Percentiles rank a stretch among this genome's conserved stretches.
Evolutionary conservation across 2,329 filamentous ascomycete species (phyloP).

Genomic region (Colletotrichum destructivum): DNA sequence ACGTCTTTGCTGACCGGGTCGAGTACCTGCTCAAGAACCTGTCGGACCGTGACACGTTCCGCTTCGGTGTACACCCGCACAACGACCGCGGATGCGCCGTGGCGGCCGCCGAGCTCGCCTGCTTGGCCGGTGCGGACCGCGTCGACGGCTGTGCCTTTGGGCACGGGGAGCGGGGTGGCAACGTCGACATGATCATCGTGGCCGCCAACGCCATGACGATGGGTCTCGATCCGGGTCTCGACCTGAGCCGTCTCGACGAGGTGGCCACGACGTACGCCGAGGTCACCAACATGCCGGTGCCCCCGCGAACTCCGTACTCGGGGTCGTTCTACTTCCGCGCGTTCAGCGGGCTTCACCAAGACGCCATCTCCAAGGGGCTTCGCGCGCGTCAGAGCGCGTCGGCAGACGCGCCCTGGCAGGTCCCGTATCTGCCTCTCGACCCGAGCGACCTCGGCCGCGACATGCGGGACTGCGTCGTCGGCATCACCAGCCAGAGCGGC

Average conservation of each 20-base stretch:
- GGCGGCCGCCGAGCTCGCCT: slow-evolving; percentile 90
- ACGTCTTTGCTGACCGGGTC: slow-evolving; percentile 95
- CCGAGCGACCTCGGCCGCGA: slow-evolving; percentile 93
- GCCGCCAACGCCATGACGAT: slow-evolving; percentile 95
- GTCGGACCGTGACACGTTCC: slow-evolving; percentile 86
- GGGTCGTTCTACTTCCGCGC: slow-evolving; percentile 91
- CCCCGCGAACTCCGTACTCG: slow-evolving; percentile 90
- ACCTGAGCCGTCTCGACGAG: slow-evolving; percentile 89
- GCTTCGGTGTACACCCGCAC: slow-evolving; percentile 91
- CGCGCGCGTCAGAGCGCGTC: slow-evolving; percentile 72
- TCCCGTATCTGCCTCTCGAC: slow-evolving; percentile 91
- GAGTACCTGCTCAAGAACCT: slow-evolving; percentile 95
- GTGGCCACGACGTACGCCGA: slow-evolving; percentile 92
- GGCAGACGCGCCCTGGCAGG: slow-evolving; percentile 64
- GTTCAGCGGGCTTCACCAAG: slow-evolving; percentile 92
- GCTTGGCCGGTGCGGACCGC: slow-evolving; percentile 95
- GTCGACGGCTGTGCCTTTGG: slow-evolving; percentile 95
- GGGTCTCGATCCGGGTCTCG: slow-evolving; percentile 86
- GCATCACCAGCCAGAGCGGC: slow-evolving; percentile 95
- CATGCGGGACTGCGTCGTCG: slow-evolving; percentile 91
- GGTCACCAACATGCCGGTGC: slow-evolving; percentile 94
- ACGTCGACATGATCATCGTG: slow-evolving; percentile 93
- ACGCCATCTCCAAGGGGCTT: slow-evolving; percentile 95
- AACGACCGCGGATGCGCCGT: slow-evolving; percentile 94
- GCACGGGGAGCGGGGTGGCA: slow-evolving; percentile 94